Conservation (phyloP, 2,329 filamentous ascomycete species). For the Gliomastix tumulicola region DNA sequence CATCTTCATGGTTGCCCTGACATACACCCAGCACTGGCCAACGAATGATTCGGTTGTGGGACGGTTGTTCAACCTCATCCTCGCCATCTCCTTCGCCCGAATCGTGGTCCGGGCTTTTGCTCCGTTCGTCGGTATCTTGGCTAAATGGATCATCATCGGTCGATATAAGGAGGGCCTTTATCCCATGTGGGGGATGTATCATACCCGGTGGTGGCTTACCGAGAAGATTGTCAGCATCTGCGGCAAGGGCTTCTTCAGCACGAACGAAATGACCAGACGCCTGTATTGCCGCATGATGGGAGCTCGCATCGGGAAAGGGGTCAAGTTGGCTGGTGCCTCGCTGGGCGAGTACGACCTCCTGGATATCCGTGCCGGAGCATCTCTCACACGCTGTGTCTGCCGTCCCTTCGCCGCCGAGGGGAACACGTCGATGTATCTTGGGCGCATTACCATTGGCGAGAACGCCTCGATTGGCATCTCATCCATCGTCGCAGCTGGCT, state of each 20-base stretch:
- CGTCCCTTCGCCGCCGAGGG: constrained; percentile 47
- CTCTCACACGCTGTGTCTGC: constrained; percentile 37
- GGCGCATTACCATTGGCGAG: constrained; percentile 38
- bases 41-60: constrained; percentile 32
- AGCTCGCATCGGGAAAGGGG: constrained; percentile 42
- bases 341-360: constrained; percentile 51
- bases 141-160: constrained; percentile 50
- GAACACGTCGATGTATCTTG: constrained; percentile 53
- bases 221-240: constrained; percentile 44
- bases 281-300: constrained; percentile 45
- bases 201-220: constrained; percentile 52
- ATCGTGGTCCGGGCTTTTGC: constrained; percentile 27
- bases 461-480: constrained; percentile 38
- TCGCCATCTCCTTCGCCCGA: constrained; percentile 35
- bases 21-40: constrained; percentile 27
- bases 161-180: constrained; percentile 44
- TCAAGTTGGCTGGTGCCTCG: constrained; percentile 33
- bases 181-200: constrained; percentile 53
- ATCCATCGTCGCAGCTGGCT: constrained; percentile 43
- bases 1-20: constrained; percentile 39
- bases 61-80: constrained; percentile 38
- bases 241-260: constrained; percentile 37
- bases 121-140: constrained; percentile 38
- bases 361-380: constrained; percentile 42
- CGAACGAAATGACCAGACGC: constrained; percentile 27